Evolutionary conservation across 192 early-diverging fungal genomes (phyloP).

Genomic region (Coemansia sp.): DNA sequence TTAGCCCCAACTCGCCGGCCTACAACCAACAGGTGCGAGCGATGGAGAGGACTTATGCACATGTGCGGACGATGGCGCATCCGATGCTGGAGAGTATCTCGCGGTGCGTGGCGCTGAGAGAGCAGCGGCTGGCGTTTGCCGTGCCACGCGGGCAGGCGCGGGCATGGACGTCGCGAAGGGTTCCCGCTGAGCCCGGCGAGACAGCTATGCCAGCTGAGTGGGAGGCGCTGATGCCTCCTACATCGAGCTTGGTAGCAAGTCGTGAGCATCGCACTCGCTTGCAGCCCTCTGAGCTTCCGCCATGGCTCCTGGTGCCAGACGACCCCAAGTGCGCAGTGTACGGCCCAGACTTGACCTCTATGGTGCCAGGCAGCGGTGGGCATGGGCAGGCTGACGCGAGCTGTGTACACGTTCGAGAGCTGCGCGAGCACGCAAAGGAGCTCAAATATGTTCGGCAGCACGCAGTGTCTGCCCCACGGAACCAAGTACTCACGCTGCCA

Average conservation of each 20-base stretch:
- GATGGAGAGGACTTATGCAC: conserved; percentile 41
- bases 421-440: conserved; percentile 43
- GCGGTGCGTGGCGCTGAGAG: conserved; percentile 43
- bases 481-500: conserved; percentile 12
- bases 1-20: conserved; percentile 37
- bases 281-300: conserved; percentile 34
- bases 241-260: neutral
- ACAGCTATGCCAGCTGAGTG: conserved; percentile 32
- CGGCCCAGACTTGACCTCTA: conserved; percentile 15
- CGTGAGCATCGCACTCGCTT: conserved; percentile 28
- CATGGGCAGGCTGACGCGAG: conserved; percentile 23
- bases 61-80: conserved; percentile 33
- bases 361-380: neutral
- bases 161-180: conserved; percentile 27
- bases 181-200: conserved; percentile 24
- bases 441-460: conserved; percentile 45
- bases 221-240: conserved; percentile 48
- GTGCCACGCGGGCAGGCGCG: conserved; percentile 26
- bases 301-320: conserved; percentile 38
- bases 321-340: conserved; percentile 42
- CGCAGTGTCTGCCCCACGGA: conserved; percentile 15
- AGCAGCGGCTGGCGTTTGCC: conserved; percentile 29
- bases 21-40: conserved; percentile 44
- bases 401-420: conserved; percentile 41
- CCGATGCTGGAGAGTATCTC: conserved; percentile 51